Conservation (phyloP, 495 filamentous ascomycete genomes). For the Evernia prunastri region DNA sequence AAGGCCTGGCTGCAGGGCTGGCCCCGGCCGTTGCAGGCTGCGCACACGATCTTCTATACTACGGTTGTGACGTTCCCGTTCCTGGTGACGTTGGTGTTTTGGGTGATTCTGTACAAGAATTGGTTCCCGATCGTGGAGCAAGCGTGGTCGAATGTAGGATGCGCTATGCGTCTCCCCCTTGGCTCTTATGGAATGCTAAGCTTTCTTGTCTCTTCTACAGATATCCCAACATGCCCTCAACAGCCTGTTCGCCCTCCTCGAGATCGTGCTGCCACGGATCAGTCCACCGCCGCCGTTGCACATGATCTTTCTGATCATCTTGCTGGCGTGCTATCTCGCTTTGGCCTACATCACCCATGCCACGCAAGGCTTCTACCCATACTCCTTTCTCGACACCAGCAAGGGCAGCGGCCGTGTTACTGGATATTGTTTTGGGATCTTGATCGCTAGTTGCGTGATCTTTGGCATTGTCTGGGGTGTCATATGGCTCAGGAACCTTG, state of each 20-base stretch:
- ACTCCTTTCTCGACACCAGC: constrained; percentile 61
- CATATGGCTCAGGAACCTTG: constrained; percentile 46
- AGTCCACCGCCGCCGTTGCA: constrained; percentile 51
- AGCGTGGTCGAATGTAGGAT: constrained; percentile 61
- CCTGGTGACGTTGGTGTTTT: constrained; percentile 55
- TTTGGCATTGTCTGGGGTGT: constrained; percentile 51
- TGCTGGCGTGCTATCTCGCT: constrained; percentile 64
- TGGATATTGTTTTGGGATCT: constrained; percentile 52
- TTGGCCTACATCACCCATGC: constrained; percentile 68
- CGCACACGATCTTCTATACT: constrained; percentile 61
- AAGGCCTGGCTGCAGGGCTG: constrained; percentile 51
- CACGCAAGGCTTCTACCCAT: constrained; percentile 66
- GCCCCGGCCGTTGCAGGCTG: constrained; percentile 54
- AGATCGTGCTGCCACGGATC: constrained; percentile 60
- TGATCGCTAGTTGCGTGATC: constrained; percentile 54
- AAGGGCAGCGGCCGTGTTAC: constrained; percentile 41
- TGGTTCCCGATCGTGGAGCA: constrained; percentile 48
- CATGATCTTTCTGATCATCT: constrained; percentile 48
- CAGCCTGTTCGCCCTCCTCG: constrained; percentile 60
- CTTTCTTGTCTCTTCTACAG: constrained; percentile 29
- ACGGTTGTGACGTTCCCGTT: constrained; percentile 64
- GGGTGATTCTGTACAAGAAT: constrained; percentile 41
- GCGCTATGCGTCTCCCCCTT: neutral
- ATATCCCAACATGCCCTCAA: constrained; percentile 71
- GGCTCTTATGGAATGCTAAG: neutral